A percentile compares a stretch with the other conserved stretches of the same genome.
Conservation (phyloP, 176 grass and related monocot species). For the Carex scoparia region DNA sequence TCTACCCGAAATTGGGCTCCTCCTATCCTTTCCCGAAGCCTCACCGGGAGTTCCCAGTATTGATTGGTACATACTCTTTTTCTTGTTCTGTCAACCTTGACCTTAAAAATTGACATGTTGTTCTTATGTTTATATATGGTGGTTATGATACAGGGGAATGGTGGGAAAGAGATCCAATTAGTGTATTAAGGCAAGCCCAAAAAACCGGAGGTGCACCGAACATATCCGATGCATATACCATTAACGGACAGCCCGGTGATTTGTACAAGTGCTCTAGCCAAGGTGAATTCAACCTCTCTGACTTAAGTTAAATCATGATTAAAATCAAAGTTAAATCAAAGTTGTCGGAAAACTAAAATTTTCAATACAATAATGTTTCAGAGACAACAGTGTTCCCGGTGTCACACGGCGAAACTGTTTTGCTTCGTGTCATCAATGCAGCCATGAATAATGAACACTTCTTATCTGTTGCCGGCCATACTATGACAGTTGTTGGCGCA, state of each 20-base stretch:
- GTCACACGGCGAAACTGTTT: constrained; percentile 52
- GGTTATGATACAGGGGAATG: constrained; percentile 50
- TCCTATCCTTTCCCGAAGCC: constrained; percentile 58
- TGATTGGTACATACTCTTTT: constrained; percentile 32
- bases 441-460: constrained; percentile 77
- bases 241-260: constrained; percentile 85
- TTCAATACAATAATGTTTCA: background rate
- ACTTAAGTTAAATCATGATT: background rate
- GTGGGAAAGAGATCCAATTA: constrained; percentile 69
- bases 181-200: constrained; percentile 51
- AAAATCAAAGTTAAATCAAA: background rate
- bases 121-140: background rate
- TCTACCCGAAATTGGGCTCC: constrained; percentile 43
- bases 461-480: constrained; percentile 57
- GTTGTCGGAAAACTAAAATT: background rate
- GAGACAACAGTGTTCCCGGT: constrained; percentile 55
- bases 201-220: constrained; percentile 48
- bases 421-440: constrained; percentile 77
- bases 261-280: constrained; percentile 55
- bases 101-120: background rate
- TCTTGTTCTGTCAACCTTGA: background rate
- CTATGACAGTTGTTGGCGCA: constrained; percentile 56
- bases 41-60: constrained; percentile 35
- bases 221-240: constrained; percentile 66
- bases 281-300: constrained; percentile 21